Percentiles rank a stretch among this genome's conserved stretches.
Evolutionary conservation across 768 basidiomycete genomes (phyloP).

Genomic region (Lactifluus piperatus): DNA sequence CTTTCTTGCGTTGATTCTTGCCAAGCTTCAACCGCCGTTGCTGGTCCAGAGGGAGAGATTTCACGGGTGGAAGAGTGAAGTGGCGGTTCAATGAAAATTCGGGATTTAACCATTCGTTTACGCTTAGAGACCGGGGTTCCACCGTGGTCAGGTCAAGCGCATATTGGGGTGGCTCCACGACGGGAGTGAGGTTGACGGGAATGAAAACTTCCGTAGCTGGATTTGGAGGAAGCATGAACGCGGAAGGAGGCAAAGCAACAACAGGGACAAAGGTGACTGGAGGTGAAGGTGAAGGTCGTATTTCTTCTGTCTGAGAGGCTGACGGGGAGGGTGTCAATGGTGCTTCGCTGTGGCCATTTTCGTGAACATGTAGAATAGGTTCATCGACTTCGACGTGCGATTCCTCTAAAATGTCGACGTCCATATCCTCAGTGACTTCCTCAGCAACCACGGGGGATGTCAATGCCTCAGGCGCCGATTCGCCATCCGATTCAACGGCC

Average conservation of each 20-base stretch:
- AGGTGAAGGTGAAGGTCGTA: neutral
- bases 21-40: constrained; percentile 39
- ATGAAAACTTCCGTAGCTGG: constrained; percentile 3
- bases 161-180: constrained; percentile 9
- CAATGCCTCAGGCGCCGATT: neutral
- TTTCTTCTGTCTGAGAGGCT: neutral
- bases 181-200: constrained; percentile 11
- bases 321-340: neutral
- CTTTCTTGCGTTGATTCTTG: constrained; percentile 43
- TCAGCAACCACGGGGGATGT: neutral
- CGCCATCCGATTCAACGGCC: neutral
- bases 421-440: neutral
- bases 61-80: constrained; percentile 50
- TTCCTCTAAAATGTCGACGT: constrained; percentile 4
- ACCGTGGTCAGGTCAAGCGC: neutral
- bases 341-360: neutral
- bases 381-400: neutral
- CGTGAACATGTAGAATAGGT: neutral
- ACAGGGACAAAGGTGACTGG: neutral
- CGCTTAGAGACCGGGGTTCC: constrained; percentile 11
- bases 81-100: constrained; percentile 30
- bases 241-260: constrained; percentile 9
- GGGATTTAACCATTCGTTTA: constrained; percentile 21
- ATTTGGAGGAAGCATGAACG: constrained; percentile 14
- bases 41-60: constrained; percentile 46